These are phyloP conservation scores for Ehretia macrophylla DNA, from an alignment of 257 asterid genomes.

Conservation along the genomic window DNA sequence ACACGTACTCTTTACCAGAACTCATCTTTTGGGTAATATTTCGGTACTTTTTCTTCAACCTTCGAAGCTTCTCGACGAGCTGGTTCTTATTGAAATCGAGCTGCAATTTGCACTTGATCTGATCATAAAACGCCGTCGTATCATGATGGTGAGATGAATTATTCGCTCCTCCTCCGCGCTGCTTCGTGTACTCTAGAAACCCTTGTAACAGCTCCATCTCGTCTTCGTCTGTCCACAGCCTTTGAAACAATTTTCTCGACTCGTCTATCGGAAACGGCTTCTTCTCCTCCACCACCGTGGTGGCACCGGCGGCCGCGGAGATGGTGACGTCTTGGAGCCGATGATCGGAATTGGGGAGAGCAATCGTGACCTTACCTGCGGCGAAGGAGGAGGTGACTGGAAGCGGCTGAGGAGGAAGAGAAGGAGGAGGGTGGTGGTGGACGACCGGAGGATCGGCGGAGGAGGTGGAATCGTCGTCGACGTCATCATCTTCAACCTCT, in stretches of 20 bases:
- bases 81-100: conserved; percentile 89
- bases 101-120: conserved; percentile 82
- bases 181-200: conserved; percentile 70
- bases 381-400: no score
- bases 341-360: no score
- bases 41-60: conserved; percentile 86
- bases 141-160: conserved; percentile 79
- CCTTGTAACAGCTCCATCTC: conserved; percentile 89
- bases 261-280: conserved; percentile 66
- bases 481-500: conserved; percentile 37
- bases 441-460: conserved; percentile 43
- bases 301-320: conserved; percentile 4
- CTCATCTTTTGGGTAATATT: conserved; percentile 55
- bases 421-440: conserved; percentile 19
- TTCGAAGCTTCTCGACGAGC: conserved; percentile 88
- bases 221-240: conserved; percentile 94
- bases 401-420: conserved; percentile 27
- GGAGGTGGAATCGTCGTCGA: conserved; percentile 65
- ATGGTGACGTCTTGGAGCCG: conserved; percentile 22
- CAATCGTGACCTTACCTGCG: conserved; percentile 77
- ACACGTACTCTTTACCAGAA: conserved; percentile 71
- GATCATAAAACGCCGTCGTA: conserved; percentile 86
- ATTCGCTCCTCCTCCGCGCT: conserved; percentile 55
- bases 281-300: conserved; percentile 27
- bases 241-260: conserved; percentile 78